phyloP scores from a whole-genome alignment of 1,284 basidiomycete genomes.

The Fistulinella cinereoalba region DNA sequence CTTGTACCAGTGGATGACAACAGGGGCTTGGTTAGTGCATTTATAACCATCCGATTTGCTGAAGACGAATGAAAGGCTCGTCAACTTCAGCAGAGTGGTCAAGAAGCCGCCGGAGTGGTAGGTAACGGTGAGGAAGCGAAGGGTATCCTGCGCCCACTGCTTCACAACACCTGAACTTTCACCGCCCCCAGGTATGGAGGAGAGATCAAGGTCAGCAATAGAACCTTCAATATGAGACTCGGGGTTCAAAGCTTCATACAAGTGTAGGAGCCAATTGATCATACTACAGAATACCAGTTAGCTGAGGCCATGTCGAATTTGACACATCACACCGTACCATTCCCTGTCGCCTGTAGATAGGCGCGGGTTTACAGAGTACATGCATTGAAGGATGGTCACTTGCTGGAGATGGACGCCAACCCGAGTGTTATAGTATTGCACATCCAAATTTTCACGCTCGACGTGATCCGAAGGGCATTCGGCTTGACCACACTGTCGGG shows the following conservation, averaged over 20 bases:
- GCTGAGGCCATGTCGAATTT: not conserved
- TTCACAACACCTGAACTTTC: constrained; percentile 37
- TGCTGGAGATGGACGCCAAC: constrained; percentile 49
- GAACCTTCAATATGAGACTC: constrained; percentile 39
- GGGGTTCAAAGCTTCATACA: constrained; percentile 43
- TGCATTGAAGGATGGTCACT: constrained; percentile 42
- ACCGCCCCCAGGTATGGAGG: constrained; percentile 37
- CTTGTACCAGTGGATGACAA: constrained; percentile 1
- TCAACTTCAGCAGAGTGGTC: constrained; percentile 32
- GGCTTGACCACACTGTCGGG: constrained; percentile 34
- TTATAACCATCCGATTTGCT: constrained; percentile 22
- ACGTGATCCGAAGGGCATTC: constrained; percentile 43
- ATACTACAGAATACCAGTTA: not conserved
- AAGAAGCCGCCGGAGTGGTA: constrained; percentile 13
- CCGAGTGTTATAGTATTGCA: constrained; percentile 38
- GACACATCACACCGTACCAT: not conserved
- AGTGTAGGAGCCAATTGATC: constrained; percentile 35
- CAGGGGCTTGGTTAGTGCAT: constrained; percentile 17
- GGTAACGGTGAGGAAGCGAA: constrained; percentile 24
- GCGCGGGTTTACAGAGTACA: constrained; percentile 18
- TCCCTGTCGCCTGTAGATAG: not conserved
- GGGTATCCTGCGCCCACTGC: constrained; percentile 40
- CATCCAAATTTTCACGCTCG: constrained; percentile 20
- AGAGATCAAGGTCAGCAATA: constrained; percentile 31
- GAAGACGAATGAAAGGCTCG: constrained; percentile 30